Conservation (phyloP, 2,329 filamentous ascomycete genomes). For the Cordyceps tenuipes region DNA sequence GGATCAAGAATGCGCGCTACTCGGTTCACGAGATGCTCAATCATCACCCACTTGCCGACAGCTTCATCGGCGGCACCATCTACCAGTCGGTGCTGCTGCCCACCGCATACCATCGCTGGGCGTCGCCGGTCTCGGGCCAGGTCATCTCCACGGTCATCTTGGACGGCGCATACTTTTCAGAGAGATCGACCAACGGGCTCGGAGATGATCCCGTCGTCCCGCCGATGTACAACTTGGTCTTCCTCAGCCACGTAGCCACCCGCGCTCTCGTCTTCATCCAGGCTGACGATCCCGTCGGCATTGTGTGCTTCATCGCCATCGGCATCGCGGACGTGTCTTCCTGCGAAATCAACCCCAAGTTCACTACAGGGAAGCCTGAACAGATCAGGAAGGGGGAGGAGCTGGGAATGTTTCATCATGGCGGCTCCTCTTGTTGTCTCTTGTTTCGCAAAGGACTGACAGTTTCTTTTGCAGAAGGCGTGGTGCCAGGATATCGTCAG, state of each 20-base stretch:
- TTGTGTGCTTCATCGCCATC: constrained; percentile 59
- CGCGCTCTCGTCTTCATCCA: constrained; percentile 59
- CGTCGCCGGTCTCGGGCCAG: constrained; percentile 51
- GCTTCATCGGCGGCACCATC: constrained; percentile 52
- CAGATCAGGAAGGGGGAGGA: constrained; percentile 50
- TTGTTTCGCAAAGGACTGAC: constrained; percentile 49
- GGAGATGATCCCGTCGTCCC: constrained; percentile 11
- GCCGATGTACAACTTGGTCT: constrained; percentile 43
- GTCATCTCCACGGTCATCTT: constrained; percentile 44
- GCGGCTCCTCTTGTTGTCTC: constrained; percentile 57
- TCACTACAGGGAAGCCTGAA: neutral
- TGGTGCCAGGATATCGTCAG: constrained; percentile 10
- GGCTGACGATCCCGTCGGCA: constrained; percentile 55
- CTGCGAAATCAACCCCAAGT: constrained; percentile 40
- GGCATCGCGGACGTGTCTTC: constrained; percentile 66
- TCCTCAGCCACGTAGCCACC: constrained; percentile 54
- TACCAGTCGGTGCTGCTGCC: constrained; percentile 61
- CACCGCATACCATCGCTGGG: constrained; percentile 60
- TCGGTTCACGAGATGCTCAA: constrained; percentile 52
- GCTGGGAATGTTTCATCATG: constrained; percentile 67
- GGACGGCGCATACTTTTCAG: constrained; percentile 56
- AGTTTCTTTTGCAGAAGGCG: constrained; percentile 20
- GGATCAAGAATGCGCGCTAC: constrained; percentile 58
- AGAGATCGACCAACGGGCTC: constrained; percentile 22
- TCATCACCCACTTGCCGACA: constrained; percentile 34